These are phyloP conservation scores for Jacaranda copaia DNA, from an alignment of 257 asterid species.

Conservation along the genomic window DNA sequence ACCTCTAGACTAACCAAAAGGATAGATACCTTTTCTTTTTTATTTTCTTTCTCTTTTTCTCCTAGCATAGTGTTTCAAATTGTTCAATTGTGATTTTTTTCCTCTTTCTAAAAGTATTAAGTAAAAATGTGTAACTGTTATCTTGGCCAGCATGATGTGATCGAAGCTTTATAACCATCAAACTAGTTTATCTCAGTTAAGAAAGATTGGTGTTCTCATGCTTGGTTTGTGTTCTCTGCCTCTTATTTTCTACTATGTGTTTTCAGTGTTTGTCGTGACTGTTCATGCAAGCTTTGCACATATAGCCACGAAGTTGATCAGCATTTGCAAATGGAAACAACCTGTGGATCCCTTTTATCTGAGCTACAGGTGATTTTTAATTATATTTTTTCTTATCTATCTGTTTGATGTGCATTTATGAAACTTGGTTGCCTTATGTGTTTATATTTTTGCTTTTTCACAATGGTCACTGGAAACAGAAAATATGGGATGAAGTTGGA, in stretches of 20 bases:
- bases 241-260: background rate
- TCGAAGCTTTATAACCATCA: background rate
- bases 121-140: too few relatives aligned
- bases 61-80: background rate
- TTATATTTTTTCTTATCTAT: background rate
- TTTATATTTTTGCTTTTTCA: background rate
- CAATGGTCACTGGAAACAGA: conserved; percentile 53
- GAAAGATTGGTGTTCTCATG: background rate
- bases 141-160: too few relatives aligned
- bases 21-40: background rate
- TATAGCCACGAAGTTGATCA: conserved; percentile 30
- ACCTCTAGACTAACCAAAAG: background rate
- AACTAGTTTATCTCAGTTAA: background rate
- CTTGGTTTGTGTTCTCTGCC: conserved; percentile 4
- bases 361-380: conserved; percentile 75
- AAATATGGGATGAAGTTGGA: conserved; percentile 94
- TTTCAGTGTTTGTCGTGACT: conserved; percentile 19
- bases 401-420: background rate
- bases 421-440: background rate
- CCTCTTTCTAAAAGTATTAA: too few relatives aligned
- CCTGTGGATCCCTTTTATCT: conserved; percentile 70
- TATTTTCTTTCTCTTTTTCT: background rate
- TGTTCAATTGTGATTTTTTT: background rate
- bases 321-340: conserved; percentile 62
- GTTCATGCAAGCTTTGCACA: conserved; percentile 28